Evolutionary conservation across 2,329 filamentous ascomycete genomes (phyloP).

Genomic region (Dothideomycetes sp.): DNA sequence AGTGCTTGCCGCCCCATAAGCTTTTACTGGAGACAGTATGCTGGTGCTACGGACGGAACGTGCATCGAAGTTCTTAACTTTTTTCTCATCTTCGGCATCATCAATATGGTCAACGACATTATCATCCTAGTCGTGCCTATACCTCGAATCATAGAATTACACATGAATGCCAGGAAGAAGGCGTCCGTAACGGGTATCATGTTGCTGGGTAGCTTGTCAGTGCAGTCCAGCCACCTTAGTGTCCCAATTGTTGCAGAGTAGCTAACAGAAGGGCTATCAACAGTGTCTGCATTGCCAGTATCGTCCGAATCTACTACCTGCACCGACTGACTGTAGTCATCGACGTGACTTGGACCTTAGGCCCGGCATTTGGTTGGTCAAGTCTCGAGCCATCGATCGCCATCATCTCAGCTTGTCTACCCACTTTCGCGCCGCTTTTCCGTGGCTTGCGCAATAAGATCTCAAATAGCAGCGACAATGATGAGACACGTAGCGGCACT

Average conservation of each 20-base stretch:
- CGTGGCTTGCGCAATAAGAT: not conserved
- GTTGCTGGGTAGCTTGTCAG: not conserved
- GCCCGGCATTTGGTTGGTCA: not conserved
- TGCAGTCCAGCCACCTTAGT: not conserved
- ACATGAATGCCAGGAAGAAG: not conserved
- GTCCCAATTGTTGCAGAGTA: not conserved
- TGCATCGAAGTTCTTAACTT: not conserved
- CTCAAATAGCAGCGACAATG: not conserved
- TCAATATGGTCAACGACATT: conserved; percentile 1
- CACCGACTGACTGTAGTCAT: not conserved
- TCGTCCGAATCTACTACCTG: not conserved
- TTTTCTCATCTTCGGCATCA: not conserved
- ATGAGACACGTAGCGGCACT: not conserved
- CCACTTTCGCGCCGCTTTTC: not conserved
- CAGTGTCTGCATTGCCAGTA: not conserved
- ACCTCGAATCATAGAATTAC: not conserved
- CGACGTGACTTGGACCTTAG: not conserved
- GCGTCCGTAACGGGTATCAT: not conserved
- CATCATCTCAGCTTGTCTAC: conserved; percentile 1
- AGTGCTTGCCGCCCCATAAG: not conserved
- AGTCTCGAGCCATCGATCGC: not conserved
- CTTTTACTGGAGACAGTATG: not conserved
- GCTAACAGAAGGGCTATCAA: not conserved
- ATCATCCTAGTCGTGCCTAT: not conserved
- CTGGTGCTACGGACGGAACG: not conserved